Base-by-base conservation (phyloP, 345 rosid species). In the Schrenkiella parvula region DNA sequence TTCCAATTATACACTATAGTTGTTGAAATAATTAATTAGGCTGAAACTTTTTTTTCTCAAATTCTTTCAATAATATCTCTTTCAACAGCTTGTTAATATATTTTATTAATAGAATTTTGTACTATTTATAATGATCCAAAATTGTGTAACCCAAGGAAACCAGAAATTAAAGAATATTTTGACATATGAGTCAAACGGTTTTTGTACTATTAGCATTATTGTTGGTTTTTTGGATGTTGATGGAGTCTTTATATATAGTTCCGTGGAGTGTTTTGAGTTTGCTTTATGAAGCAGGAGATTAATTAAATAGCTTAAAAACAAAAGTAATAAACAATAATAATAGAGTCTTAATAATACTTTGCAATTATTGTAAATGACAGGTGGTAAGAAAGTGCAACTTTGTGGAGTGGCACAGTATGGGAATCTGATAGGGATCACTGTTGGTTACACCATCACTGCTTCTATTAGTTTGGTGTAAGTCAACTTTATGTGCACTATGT, bases 391-490 rank as follows among this genome's bases (percentile, higher is more conserved):
- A 73, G 87, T 85, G 44, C 84, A 70, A 79, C 81, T 88, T 0
- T 91, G 97, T 81, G 97, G 96, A 44, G 63, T 85, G 78, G 96
- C 95, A 68, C 98, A 93, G 72, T 93, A 87, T 74, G 83, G 70
- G 35, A 91, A 89, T 78, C 82, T 93, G 9, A 39, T 88, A 13
- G 98, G 95, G 14, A 32, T 84, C 42, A 83, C 95, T 4, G 43
- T 89, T 42, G 96, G 98, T 25, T 93, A 91, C 81, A 93, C 96
- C 14, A 93, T 93, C 80, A 91, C 98, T 56, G 91, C 95, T 17
- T 88, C 98, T n/a, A 89, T 91, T 21, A 93, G 98, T 76, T 88
- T 93, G 85, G 97, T 89, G 98, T 93, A 82, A 91, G 98, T 76
- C 59, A 68, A 69, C 52, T 57, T 35, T 37, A 8, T 44, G 42